These are phyloP conservation scores for Telopea speciosissima DNA, from an alignment of 177 flowering plant genomes.

Conservation along the genomic window DNA sequence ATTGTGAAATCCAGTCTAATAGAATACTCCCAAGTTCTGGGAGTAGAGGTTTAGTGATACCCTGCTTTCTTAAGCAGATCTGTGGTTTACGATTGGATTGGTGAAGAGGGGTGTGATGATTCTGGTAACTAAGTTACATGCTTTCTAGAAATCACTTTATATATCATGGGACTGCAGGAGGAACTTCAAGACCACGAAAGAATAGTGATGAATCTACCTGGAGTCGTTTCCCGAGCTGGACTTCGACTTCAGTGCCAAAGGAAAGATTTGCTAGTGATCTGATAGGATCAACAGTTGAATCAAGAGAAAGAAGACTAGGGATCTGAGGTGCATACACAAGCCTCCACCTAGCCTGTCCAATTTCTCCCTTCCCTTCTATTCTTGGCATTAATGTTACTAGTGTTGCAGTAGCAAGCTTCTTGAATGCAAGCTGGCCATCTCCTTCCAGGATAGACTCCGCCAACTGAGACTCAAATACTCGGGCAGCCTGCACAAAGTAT, in stretches of 20 bases:
- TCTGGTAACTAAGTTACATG: no score
- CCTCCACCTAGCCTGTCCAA: slow-evolving; percentile 99
- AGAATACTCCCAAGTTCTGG: no score
- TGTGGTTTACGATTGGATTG: no score
- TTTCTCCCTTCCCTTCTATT: slow-evolving; percentile 96
- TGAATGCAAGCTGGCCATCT: slow-evolving; percentile 95
- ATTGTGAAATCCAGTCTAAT: no score
- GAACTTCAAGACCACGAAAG: neutral
- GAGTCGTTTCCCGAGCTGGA: slow-evolving; percentile 94
- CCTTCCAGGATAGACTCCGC: slow-evolving; percentile 95
- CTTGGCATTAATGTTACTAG: slow-evolving; percentile 92
- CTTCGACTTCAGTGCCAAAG: slow-evolving; percentile 95
- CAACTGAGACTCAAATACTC: slow-evolving; percentile 87
- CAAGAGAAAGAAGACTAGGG: slow-evolving; percentile 79
- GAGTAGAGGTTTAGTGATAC: no score
- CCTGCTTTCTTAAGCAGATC: no score
- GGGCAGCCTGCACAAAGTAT: slow-evolving; percentile 66
- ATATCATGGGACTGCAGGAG: neutral
- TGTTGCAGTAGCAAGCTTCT: slow-evolving; percentile 94
- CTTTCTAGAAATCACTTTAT: neutral
- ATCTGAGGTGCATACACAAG: slow-evolving; percentile 95
- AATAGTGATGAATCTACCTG: slow-evolving; percentile 46
- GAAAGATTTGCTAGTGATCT: slow-evolving; percentile 86
- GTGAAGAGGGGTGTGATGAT: no score
- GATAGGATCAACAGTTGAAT: slow-evolving; percentile 83